A percentile compares a stretch with the other conserved stretches of the same genome.
These are phyloP conservation scores for Hysterangium stoloniferum DNA, from an alignment of 768 basidiomycete genomes.

Conservation along the genomic window DNA sequence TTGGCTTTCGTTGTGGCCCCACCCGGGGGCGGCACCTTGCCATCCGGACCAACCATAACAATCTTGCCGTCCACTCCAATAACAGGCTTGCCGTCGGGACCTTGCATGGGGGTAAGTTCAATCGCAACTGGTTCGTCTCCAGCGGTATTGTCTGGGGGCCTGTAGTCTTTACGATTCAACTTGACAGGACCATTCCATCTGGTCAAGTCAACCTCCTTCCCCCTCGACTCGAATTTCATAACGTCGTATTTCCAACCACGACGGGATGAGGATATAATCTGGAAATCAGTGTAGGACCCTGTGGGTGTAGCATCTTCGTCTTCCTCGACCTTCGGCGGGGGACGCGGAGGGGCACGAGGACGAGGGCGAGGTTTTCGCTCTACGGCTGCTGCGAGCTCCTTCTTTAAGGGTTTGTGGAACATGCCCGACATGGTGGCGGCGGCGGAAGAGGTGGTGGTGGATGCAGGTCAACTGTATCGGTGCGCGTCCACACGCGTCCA, in stretches of 20 bases:
- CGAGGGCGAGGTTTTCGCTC: conserved; percentile 8
- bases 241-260: conserved; percentile 90
- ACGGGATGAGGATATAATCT: conserved; percentile 68
- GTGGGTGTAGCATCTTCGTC: neutral
- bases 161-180: conserved; percentile 79
- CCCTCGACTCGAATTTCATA: conserved; percentile 79
- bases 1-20: conserved; percentile 22
- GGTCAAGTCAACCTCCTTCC: conserved; percentile 57
- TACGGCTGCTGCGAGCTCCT: conserved; percentile 5
- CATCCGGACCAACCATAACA: conserved; percentile 78
- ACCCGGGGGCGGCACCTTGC: conserved; percentile 48
- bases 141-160: conserved; percentile 29
- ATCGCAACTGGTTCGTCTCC: conserved; percentile 27
- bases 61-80: conserved; percentile 67
- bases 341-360: conserved; percentile 2
- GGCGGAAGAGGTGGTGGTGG: too few species aligned
- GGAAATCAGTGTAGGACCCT: conserved; percentile 66
- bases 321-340: neutral
- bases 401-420: conserved; percentile 12
- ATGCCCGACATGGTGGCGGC: conserved; percentile 5
- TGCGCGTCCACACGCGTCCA: too few species aligned
- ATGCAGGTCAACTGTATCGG: too few species aligned
- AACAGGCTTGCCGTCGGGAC: conserved; percentile 77
- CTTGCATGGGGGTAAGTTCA: conserved; percentile 68
- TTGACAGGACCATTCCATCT: conserved; percentile 71